phyloP scores from a whole-genome alignment of 768 basidiomycete genomes.

The Leccinum disarticulatum region DNA sequence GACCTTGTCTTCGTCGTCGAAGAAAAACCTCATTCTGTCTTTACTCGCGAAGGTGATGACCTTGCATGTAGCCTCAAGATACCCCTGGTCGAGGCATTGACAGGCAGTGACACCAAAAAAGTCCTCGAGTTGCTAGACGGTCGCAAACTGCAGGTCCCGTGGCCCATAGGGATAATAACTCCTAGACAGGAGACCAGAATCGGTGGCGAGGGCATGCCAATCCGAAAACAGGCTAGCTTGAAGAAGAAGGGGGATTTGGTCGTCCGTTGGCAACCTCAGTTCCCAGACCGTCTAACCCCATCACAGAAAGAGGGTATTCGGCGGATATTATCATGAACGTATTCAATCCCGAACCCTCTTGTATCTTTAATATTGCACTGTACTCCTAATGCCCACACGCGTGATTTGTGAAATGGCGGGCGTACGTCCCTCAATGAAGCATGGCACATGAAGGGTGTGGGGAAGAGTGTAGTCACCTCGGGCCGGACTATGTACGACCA shows the following conservation, averaged over 20 bases:
- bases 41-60: conserved; percentile 81
- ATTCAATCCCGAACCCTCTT: conserved; percentile 2
- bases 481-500: too few relatives aligned
- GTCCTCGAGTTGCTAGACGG: conserved; percentile 78
- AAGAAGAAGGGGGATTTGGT: conserved; percentile 82
- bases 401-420: not conserved
- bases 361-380: conserved; percentile 10
- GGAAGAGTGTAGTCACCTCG: not conserved
- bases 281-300: conserved; percentile 74
- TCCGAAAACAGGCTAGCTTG: conserved; percentile 71
- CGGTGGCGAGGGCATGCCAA: conserved; percentile 86
- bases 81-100: conserved; percentile 80
- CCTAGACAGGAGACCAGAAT: conserved; percentile 74
- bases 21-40: conserved; percentile 83
- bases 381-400: conserved; percentile 9
- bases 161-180: conserved; percentile 69
- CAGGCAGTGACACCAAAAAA: conserved; percentile 54
- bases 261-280: conserved; percentile 79
- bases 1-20: conserved; percentile 98
- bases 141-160: conserved; percentile 63
- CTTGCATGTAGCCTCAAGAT: conserved; percentile 60
- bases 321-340: conserved; percentile 53
- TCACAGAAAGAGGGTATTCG: conserved; percentile 79
- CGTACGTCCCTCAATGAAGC: not conserved
- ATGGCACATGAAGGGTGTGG: not conserved